Conservation (phyloP, 306 rosid species). For the Clitoria ternatea region DNA sequence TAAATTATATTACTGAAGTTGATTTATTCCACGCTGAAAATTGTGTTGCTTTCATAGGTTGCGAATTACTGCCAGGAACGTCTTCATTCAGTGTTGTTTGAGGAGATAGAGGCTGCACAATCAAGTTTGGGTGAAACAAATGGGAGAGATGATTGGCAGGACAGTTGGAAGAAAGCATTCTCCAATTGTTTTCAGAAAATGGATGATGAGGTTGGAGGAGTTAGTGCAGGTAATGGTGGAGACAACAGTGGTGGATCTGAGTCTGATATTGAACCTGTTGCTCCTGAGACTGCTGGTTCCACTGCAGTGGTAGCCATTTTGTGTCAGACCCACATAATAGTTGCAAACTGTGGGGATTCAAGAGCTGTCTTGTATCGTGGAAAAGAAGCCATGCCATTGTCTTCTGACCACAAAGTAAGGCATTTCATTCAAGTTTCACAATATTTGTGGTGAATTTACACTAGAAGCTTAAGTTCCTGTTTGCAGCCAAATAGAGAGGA, state of each 20-base stretch:
- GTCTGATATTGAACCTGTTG: constrained; percentile 36
- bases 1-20: constrained; percentile 1
- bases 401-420: constrained; percentile 79
- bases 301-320: constrained; percentile 77
- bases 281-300: constrained; percentile 79
- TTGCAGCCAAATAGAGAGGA: constrained; percentile 19
- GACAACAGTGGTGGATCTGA: constrained; percentile 29
- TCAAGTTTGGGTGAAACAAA: constrained; percentile 22
- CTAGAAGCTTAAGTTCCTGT: neutral
- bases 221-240: constrained; percentile 11
- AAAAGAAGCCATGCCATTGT: constrained; percentile 60
- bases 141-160: constrained; percentile 38
- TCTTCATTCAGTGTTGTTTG: constrained; percentile 57
- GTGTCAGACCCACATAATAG: constrained; percentile 51
- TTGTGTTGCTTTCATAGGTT: constrained; percentile 45
- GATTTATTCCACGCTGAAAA: constrained; percentile 1
- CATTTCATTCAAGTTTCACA: constrained; percentile 7
- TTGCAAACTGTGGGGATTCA: constrained; percentile 84
- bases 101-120: constrained; percentile 50
- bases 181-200: constrained; percentile 58
- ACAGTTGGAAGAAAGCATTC: constrained; percentile 58
- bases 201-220: constrained; percentile 65
- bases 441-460: constrained; percentile 7
- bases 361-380: constrained; percentile 78
- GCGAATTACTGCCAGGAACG: constrained; percentile 74